Evolutionary conservation across 306 rosid genomes (phyloP).

Genomic region (Glycyrrhiza uralensis): DNA sequence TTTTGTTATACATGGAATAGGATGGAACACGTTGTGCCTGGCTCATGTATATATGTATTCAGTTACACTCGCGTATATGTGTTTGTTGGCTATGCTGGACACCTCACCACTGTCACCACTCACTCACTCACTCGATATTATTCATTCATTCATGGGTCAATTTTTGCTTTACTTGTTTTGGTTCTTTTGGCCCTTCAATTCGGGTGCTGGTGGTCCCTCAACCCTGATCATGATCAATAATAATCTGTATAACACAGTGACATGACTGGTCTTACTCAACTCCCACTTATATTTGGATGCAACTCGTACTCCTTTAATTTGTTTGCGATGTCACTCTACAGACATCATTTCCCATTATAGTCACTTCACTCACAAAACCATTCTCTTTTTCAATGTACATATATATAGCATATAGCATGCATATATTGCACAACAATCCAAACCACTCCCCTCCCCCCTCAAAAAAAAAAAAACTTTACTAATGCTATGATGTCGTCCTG

Average conservation of each 20-base stretch:
- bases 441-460: too few relatives aligned
- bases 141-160: constrained; percentile 17
- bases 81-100: too few relatives aligned
- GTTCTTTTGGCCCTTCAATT: constrained; percentile 21
- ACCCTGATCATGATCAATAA: constrained; percentile 28
- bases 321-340: neutral
- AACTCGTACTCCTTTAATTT: constrained; percentile 1
- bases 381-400: neutral
- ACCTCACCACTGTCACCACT: constrained; percentile 17
- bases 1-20: neutral
- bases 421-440: neutral
- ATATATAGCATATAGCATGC: neutral
- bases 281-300: constrained; percentile 35
- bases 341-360: constrained; percentile 19
- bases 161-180: constrained; percentile 34
- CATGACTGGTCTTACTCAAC: constrained; percentile 52
- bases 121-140: neutral
- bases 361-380: constrained; percentile 6
- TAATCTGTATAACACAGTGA: constrained; percentile 11
- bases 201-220: constrained; percentile 39
- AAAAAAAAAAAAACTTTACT: neutral
- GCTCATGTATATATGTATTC: neutral
- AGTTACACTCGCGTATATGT: too few relatives aligned
- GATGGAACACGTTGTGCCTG: neutral
- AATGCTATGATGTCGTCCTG: neutral